Evolutionary conservation across 495 filamentous ascomycete species (phyloP), one percentile per base, ranked within the genome.

Genomic region (Choiromyces venosus): DNA sequence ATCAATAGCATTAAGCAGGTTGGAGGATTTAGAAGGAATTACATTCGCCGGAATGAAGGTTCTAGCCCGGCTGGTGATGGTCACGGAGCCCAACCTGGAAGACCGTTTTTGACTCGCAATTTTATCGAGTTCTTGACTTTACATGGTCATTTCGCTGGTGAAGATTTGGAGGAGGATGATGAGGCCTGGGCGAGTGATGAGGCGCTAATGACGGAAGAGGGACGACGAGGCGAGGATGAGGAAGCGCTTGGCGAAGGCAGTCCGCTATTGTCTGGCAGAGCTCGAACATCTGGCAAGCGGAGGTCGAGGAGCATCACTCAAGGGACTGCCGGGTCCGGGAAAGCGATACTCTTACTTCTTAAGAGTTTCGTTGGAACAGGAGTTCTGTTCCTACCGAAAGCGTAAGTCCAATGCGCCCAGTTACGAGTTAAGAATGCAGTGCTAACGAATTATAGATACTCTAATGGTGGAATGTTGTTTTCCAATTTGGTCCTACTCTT

Each of bases 331-430:
- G 80, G 80, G 37, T 74, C 71, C 10, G 79, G 79, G 35, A 81
- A 81, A 65, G 94, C 95, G 18, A 88, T 89, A 21, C 81, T 97
- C 67, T 86, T 98, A 33, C 86, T 99, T 46, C 87, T 99, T 67
- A 99, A 99, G 83, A 96, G 93, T 16, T 99, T 99, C 78, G 94
- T 99, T 52, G 95, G 95, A 18, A 99, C 95, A 1, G 95, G 95
- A 40, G 95, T 99, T n/a, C 84, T 99, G 39, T 99, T 99, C 85
- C 85, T 99, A 5, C 95, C 95, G 0, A 89, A 92, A 74, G 95
- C 95, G 19, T 89, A 65, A 36, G 72, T 70, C 37, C 35, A 29
- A 29, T 33, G 25, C 1, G 25, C 25, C 29, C 5, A 10, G 33
- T 33, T 61, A 29, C 25, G 12, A 4, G 52, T 36, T 39, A 33